A percentile compares a stretch with the other conserved stretches of the same genome.
Evolutionary conservation across 768 basidiomycete genomes (phyloP).

Genomic region (Wakefieldia striispora): DNA sequence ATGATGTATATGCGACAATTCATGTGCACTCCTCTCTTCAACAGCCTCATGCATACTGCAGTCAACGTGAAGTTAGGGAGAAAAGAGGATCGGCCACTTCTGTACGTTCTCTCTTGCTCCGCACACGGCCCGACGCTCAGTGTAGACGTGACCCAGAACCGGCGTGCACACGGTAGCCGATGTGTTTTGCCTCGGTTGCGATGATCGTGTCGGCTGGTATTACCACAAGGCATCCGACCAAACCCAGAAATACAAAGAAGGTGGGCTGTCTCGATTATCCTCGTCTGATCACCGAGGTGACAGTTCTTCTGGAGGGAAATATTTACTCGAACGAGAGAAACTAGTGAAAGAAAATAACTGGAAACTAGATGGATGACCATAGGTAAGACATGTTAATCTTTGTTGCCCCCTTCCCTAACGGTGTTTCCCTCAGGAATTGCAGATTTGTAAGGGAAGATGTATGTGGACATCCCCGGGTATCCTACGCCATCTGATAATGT

Average conservation of each 20-base stretch:
- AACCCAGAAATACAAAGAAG: slow-evolving; percentile 86
- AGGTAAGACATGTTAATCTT: neutral
- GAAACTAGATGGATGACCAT: slow-evolving; percentile 50
- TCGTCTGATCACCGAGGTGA: neutral
- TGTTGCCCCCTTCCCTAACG: neutral
- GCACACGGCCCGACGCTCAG: slow-evolving; percentile 2
- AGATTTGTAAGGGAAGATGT: neutral
- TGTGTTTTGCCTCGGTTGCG: slow-evolving; percentile 75
- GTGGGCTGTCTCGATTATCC: slow-evolving; percentile 32
- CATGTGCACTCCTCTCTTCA: neutral
- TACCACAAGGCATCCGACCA: slow-evolving; percentile 77
- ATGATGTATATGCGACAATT: neutral
- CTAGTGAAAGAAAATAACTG: slow-evolving; percentile 81
- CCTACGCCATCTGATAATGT: neutral
- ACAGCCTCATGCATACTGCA: slow-evolving; percentile 74
- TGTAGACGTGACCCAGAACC: slow-evolving; percentile 45
- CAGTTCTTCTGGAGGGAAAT: slow-evolving; percentile 57
- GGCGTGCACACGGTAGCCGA: slow-evolving; percentile 82
- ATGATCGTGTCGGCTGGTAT: slow-evolving; percentile 77
- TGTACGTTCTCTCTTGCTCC: slow-evolving; percentile 42
- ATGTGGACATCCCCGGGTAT: neutral
- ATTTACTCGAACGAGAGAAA: slow-evolving; percentile 76
- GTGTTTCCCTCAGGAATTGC: neutral
- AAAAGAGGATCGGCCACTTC: slow-evolving; percentile 69
- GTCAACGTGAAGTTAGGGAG: slow-evolving; percentile 71